A percentile compares a stretch with the other conserved stretches of the same genome.
Evolutionary conservation across 352 stramenopile genomes (phyloP).

Genomic region (Phytophthora brassicae): DNA sequence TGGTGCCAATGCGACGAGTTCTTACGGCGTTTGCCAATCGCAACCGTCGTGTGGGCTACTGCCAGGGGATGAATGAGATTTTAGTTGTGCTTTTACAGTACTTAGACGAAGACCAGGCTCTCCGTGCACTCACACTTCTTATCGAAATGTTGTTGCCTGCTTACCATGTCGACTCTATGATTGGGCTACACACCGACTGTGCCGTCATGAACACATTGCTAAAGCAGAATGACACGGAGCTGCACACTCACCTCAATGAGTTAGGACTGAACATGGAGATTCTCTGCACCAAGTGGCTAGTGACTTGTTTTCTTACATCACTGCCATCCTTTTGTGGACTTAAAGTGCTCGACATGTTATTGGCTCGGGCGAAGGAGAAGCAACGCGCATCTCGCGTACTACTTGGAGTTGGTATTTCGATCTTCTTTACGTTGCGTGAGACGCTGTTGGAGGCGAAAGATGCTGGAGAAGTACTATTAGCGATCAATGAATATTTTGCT

Average conservation of each 20-base stretch:
- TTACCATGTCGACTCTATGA: conserved; percentile 87
- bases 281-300: conserved; percentile 87
- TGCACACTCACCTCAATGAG: conserved; percentile 70
- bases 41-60: conserved; percentile 81
- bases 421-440: conserved; percentile 71
- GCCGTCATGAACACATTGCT: conserved; percentile 83
- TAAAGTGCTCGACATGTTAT: conserved; percentile 81
- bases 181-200: conserved; percentile 81
- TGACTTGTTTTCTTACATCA: conserved; percentile 83
- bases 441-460: conserved; percentile 69
- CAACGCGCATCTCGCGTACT: conserved; percentile 70
- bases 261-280: conserved; percentile 88
- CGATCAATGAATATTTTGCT: conserved; percentile 80
- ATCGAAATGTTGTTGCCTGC: conserved; percentile 76
- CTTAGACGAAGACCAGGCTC: conserved; percentile 59
- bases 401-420: conserved; percentile 72
- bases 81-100: conserved; percentile 72
- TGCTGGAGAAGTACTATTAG: conserved; percentile 74
- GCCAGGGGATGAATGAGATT: conserved; percentile 88
- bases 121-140: conserved; percentile 63
- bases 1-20: conserved; percentile 61
- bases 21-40: conserved; percentile 73
- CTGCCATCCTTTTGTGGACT: conserved; percentile 67
- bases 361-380: conserved; percentile 61
- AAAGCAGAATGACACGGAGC: conserved; percentile 70